phyloP scores from a whole-genome alignment of 768 basidiomycete species.

The Sarcodon aspratus region DNA sequence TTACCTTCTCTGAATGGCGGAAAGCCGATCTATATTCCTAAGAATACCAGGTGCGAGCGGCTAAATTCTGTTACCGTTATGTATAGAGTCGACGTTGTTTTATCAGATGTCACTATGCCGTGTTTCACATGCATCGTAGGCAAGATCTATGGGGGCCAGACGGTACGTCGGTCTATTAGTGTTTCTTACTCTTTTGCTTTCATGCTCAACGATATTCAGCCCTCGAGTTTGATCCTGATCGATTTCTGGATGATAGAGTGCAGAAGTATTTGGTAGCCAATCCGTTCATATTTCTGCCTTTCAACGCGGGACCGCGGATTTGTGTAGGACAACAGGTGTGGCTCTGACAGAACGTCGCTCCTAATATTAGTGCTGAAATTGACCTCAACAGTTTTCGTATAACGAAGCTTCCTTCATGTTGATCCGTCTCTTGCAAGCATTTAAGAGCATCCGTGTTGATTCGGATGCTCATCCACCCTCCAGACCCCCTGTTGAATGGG shows the following conservation, averaged over 20 bases:
- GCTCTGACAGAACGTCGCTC: neutral
- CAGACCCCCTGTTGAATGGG: conserved; percentile 5
- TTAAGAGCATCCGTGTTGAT: conserved; percentile 9
- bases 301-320: conserved; percentile 34
- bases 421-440: conserved; percentile 12
- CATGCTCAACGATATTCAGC: conserved; percentile 22
- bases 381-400: conserved; percentile 12
- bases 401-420: conserved; percentile 17
- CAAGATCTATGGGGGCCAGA: conserved; percentile 65
- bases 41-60: conserved; percentile 17
- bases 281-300: conserved; percentile 52
- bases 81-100: neutral
- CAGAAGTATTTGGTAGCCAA: conserved; percentile 51
- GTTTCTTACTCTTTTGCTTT: neutral
- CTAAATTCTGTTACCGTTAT: neutral
- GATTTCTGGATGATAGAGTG: conserved; percentile 55
- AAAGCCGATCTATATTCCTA: conserved; percentile 29
- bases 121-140: conserved; percentile 55
- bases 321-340: conserved; percentile 43
- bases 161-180: conserved; percentile 22
- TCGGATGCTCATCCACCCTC: conserved; percentile 10
- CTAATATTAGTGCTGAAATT: too few species aligned
- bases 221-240: conserved; percentile 58
- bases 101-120: conserved; percentile 28
- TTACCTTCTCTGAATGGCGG: conserved; percentile 12